Evolutionary conservation across 176 grass and related monocot genomes (phyloP).

Genomic region (Lolium multiflorum): DNA sequence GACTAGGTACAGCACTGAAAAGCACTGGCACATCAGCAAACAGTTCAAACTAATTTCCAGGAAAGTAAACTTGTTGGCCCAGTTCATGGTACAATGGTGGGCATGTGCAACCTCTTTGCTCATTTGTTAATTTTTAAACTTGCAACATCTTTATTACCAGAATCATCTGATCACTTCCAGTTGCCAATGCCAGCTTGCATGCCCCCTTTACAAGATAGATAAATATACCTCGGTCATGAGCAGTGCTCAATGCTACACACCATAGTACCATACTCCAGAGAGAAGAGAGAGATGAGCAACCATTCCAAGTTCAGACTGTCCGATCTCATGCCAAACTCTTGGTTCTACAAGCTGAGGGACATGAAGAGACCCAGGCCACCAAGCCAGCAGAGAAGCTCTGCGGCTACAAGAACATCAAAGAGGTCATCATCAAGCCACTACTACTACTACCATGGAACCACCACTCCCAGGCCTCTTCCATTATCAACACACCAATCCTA

Average conservation of each 20-base stretch:
- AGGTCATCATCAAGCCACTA: slow-evolving; percentile 42
- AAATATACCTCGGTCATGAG: not conserved
- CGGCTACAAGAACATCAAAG: slow-evolving; percentile 16
- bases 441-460: slow-evolving; percentile 41
- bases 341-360: slow-evolving; percentile 67
- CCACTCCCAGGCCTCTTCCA: slow-evolving; percentile 45
- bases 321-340: slow-evolving; percentile 57
- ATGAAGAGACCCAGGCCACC: slow-evolving; percentile 50
- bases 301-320: slow-evolving; percentile 49
- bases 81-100: slow-evolving; percentile 10
- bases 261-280: not conserved
- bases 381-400: slow-evolving; percentile 20
- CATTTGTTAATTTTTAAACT: slow-evolving; percentile 26
- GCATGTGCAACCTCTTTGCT: slow-evolving; percentile 24
- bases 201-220: slow-evolving; percentile 21
- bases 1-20: not conserved
- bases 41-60: slow-evolving; percentile 27
- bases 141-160: not conserved
- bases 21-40: slow-evolving; percentile 15
- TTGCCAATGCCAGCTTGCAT: slow-evolving; percentile 22
- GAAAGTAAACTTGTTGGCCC: not conserved
- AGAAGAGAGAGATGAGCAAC: slow-evolving; percentile 52
- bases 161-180: not conserved
- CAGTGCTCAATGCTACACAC: slow-evolving; percentile 8
- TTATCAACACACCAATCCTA: slow-evolving; percentile 33